Percentiles rank a stretch among this genome's conserved stretches.
Conservation (phyloP, 345 rosid species). For the Arabis alpina region DNA sequence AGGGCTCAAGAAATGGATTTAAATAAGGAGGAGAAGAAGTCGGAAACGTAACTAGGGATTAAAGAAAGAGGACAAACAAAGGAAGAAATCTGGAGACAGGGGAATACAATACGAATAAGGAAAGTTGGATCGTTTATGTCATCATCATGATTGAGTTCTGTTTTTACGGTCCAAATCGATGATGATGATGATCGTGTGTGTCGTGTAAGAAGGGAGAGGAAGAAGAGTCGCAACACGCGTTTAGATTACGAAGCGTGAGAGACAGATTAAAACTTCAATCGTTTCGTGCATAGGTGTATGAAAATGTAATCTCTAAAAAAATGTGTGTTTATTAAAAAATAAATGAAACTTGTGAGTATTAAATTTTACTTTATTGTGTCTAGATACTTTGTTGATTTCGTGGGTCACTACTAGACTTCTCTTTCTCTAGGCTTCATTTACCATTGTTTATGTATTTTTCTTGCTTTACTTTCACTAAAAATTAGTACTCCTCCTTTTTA, state of each 20-base stretch:
- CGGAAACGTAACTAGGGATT: slow-evolving; percentile 1
- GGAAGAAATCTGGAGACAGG: background rate
- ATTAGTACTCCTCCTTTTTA: too few species aligned
- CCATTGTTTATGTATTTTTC: too few species aligned
- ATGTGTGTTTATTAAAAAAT: too few species aligned
- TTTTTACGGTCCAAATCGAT: slow-evolving; percentile 16
- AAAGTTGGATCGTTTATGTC: background rate
- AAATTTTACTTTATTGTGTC: background rate
- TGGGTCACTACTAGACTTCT: slow-evolving; percentile 28
- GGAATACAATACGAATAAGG: background rate
- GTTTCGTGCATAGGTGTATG: slow-evolving; percentile 35
- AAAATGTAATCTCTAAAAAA: background rate
- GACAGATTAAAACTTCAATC: background rate
- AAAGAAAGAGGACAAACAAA: background rate
- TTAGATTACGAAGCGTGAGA: background rate
- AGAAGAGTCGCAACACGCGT: slow-evolving; percentile 42
- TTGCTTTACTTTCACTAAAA: too few species aligned
- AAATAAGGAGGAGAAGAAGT: background rate
- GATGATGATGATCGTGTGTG: slow-evolving; percentile 25
- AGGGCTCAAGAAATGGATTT: background rate
- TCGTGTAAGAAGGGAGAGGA: slow-evolving; percentile 26
- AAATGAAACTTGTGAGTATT: background rate
- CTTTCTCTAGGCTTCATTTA: slow-evolving; percentile 36
- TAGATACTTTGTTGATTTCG: slow-evolving; percentile 38
- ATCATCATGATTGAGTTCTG: background rate